Evolutionary conservation across 2,329 filamentous ascomycete species (phyloP), one percentile per base, ranked within the genome.

Genomic region (Hyphodiscus sp.): DNA sequence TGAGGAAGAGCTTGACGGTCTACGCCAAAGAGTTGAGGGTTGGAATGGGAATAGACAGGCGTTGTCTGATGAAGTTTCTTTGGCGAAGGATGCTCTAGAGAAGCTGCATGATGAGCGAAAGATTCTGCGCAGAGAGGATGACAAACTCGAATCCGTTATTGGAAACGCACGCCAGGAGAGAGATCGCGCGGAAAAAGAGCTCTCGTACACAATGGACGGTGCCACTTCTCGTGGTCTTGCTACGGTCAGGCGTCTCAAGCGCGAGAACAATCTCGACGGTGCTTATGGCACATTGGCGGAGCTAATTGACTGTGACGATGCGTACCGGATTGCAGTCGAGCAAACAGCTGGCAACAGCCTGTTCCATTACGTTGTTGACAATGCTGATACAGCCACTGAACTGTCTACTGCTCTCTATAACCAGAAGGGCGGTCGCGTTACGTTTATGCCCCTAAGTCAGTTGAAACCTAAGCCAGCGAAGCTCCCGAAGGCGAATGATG

Each of bases 361-460:
- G 9, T 99, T 99, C 72, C 90, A 99, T 70, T 96, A 96, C 61
- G 85, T 99, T 11, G 92, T 97, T 44, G 92, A 99, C 68, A 92
- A 87, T 48, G 90, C 95, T 56, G 83, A 87, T 42, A 96, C 91
- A 0, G 91, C 91, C 0, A 90, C 89, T 1, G 82, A 83, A 61
- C 81, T 96, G 33, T 83, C 94, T 44, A 87, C 92, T 61, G 80
- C 84, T 15, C 76, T 99, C 26, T 87, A 91, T 67, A 85, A 84
- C 59, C 83, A 89, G 61, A 87, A 84, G 56, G 86, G 87, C 16
- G 94, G 94, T 13, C 83, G 94, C 66, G 81, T 99, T 18, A 99
- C 95, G 0, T 96, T 96, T 65, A 92, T 97, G 79, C 94, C 94
- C 0, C 76, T 99, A 19, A 92, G 90, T 58, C 85, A 91, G 58